phyloP scores from a whole-genome alignment of 441 rosid genomes.

The Viola pubescens region DNA sequence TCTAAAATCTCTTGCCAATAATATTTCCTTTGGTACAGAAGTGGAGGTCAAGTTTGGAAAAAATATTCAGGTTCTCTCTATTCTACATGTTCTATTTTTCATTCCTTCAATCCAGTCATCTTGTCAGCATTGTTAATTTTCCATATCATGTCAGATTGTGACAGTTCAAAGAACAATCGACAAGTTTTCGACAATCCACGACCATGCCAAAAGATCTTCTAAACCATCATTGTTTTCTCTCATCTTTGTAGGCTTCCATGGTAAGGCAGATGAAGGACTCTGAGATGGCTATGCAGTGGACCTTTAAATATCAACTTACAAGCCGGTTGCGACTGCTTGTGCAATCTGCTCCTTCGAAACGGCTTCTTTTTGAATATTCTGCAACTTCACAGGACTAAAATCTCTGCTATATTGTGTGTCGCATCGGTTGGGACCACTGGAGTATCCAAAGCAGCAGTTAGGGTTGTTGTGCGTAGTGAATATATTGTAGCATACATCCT shows the following conservation, averaged over 20 bases:
- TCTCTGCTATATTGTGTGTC: neutral
- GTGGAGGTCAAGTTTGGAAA: constrained; percentile 95
- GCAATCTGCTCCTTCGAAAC: constrained; percentile 83
- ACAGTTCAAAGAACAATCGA: too few relatives aligned
- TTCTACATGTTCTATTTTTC: neutral
- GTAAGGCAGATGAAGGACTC: constrained; percentile 96
- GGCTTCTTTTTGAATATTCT: constrained; percentile 85
- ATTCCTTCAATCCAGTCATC: neutral
- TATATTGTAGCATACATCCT: neutral
- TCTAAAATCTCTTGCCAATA: constrained; percentile 82
- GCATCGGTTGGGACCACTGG: too few relatives aligned
- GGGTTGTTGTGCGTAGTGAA: neutral
- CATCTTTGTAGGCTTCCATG: constrained; percentile 56
- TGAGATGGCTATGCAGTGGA: constrained; percentile 96
- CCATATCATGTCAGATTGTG: too few relatives aligned
- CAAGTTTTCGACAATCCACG: neutral
- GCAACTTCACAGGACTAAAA: constrained; percentile 80
- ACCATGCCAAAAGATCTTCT: neutral
- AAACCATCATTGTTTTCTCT: neutral
- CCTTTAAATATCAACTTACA: constrained; percentile 80
- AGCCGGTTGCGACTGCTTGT: constrained; percentile 83
- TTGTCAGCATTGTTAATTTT: neutral
- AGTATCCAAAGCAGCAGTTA: too few relatives aligned
- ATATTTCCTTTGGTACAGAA: constrained; percentile 83
- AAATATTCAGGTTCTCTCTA: constrained; percentile 63